Evolutionary conservation across 2,329 filamentous ascomycete genomes (phyloP), one percentile per base, ranked within the genome.

Genomic region (Nothophaeocryptopus gaeumannii): DNA sequence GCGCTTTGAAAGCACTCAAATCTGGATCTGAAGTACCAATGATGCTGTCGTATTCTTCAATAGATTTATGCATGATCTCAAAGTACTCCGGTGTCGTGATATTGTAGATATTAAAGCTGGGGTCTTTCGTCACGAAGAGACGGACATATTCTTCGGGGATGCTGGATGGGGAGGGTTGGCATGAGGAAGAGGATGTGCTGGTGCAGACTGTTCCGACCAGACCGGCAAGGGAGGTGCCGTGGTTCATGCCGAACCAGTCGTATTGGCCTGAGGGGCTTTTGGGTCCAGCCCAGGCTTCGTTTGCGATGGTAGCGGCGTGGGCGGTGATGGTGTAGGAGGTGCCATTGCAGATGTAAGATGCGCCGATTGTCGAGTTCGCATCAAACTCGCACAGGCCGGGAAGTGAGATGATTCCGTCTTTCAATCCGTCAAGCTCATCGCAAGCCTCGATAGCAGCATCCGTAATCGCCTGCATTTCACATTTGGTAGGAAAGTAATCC

Each of bases 21-120:
- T 74, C 66, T 1, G 71, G 66, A 37, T 72, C 61, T 14, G 60
- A 47, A 0, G 70, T 70, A 5, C 64, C 67, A 10, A 74, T 70
- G 32, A 71, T 64, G 2, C 60, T 58, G 13, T 59, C 51, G 47
- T 69, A 74, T 45, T 63, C 56, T 20, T 58, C 47, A 7, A 54
- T 37, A 2, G 61, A 63, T n/a, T 50, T 44, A 20, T 50, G 53
- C 10, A 63, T 35, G 5, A 58, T 35, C 4, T 47, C 32, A 39
- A 54, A 60, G 47, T 52, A 65, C 26, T 68, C 51, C 4, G 59
- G 52, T 37, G 64, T 57, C 13, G 55, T 62, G 33, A 75, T 64
- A 2, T 60, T 66, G 10, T 50, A 44, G 8, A 65, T 38, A 40
- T 70, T 58, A 49, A 66, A 68, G 4, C 57, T 46, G 1, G 63